These are phyloP conservation scores for Diaporthe sp. DNA, from an alignment of 2,329 filamentous ascomycete genomes.

Conservation along the genomic window DNA sequence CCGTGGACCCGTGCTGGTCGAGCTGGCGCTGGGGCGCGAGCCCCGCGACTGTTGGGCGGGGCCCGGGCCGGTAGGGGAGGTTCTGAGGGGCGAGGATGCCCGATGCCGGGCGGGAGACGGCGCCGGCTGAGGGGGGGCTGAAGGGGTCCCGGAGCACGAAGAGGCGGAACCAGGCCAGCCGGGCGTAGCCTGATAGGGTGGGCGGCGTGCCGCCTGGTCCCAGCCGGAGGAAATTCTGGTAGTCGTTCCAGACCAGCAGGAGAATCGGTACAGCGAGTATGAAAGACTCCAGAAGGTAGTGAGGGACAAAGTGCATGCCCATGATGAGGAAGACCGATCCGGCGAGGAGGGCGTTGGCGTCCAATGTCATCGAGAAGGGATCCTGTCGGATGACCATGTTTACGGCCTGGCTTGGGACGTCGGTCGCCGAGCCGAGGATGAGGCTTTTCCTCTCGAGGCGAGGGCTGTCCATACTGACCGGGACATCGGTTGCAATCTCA, in stretches of 20 bases:
- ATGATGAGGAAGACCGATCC: conserved; percentile 62
- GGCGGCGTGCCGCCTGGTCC: conserved; percentile 86
- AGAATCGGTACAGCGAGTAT: conserved; percentile 64
- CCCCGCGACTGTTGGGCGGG: conserved; percentile 77
- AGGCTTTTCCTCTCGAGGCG: conserved; percentile 35
- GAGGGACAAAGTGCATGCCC: conserved; percentile 66
- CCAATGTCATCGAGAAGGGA: conserved; percentile 67
- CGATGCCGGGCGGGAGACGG: conserved; percentile 63
- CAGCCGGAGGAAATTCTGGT: conserved; percentile 80
- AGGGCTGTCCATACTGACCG: conserved; percentile 2
- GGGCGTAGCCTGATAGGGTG: conserved; percentile 80
- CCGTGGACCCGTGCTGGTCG: conserved; percentile 71
- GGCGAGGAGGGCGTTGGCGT: conserved; percentile 63
- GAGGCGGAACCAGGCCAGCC: conserved; percentile 79
- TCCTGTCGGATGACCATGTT: conserved; percentile 63
- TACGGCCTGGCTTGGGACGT: conserved; percentile 49
- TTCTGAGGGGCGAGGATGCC: conserved; percentile 69
- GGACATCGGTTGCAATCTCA: neutral
- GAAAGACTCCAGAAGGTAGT: conserved; percentile 62
- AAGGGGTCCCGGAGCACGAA: conserved; percentile 82
- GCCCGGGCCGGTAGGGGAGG: conserved; percentile 74
- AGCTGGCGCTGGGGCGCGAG: conserved; percentile 87
- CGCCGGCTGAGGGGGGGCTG: conserved; percentile 66
- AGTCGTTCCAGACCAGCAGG: conserved; percentile 77
- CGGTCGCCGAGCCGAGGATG: conserved; percentile 30